These are phyloP conservation scores for Orbilia brochopaga DNA, from an alignment of 2,329 filamentous ascomycete species.

Conservation along the genomic window DNA sequence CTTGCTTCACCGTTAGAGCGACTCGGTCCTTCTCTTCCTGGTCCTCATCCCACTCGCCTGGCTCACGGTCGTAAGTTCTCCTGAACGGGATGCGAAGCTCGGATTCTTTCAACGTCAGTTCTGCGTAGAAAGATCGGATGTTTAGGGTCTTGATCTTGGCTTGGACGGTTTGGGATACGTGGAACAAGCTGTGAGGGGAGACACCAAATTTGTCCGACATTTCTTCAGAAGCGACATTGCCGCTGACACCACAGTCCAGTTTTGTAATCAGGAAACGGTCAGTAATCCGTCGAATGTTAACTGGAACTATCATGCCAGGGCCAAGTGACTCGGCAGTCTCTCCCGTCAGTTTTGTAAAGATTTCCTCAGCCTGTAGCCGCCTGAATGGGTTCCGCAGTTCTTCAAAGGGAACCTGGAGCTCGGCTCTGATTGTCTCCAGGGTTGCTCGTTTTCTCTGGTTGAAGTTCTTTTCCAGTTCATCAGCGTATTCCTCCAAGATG, in stretches of 20 bases:
- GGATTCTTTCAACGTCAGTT: constrained; percentile 83
- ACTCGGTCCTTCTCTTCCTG: constrained; percentile 83
- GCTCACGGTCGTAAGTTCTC: constrained; percentile 72
- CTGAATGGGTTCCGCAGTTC: constrained; percentile 84
- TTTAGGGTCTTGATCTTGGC: constrained; percentile 89
- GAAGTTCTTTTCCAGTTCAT: constrained; percentile 90
- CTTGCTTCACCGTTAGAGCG: constrained; percentile 82
- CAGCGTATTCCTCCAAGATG: constrained; percentile 93
- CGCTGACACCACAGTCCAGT: constrained; percentile 92
- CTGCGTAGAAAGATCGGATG: constrained; percentile 80
- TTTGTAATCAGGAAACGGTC: constrained; percentile 92
- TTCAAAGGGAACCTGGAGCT: constrained; percentile 90
- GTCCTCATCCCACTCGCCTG: constrained; percentile 83
- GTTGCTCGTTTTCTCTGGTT: constrained; percentile 94
- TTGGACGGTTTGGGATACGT: constrained; percentile 80
- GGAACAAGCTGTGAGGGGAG: constrained; percentile 66
- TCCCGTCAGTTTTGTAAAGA: constrained; percentile 96
- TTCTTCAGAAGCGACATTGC: constrained; percentile 80
- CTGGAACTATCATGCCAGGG: constrained; percentile 90
- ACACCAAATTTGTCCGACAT: constrained; percentile 73
- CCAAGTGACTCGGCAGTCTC: constrained; percentile 83
- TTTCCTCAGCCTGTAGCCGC: constrained; percentile 72
- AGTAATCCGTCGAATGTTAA: constrained; percentile 84
- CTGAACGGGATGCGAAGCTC: constrained; percentile 75
- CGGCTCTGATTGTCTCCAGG: constrained; percentile 91